Conservation (phyloP, 1,284 basidiomycete species). For the Rhodotorula glutinis region DNA sequence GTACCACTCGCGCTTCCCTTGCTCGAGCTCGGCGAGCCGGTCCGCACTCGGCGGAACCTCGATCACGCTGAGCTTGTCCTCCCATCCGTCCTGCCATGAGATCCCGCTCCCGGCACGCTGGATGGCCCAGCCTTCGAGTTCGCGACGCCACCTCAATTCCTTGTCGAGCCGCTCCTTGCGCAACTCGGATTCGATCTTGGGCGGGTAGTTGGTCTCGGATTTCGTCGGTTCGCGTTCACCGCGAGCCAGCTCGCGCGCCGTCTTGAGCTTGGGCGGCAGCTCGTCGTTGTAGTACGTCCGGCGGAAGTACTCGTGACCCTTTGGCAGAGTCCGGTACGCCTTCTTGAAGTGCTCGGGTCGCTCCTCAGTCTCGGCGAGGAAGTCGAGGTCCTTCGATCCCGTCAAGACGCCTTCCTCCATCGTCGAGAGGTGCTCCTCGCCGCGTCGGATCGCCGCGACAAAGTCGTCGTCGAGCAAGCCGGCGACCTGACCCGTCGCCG, state of each 20-base stretch:
- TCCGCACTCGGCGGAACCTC: conserved; percentile 13
- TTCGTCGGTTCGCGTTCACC: conserved; percentile 79
- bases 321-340: conserved; percentile 59
- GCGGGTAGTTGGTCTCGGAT: conserved; percentile 74
- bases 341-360: conserved; percentile 45
- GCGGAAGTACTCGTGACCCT: conserved; percentile 60
- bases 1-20: conserved; percentile 8
- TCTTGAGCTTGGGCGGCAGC: conserved; percentile 66
- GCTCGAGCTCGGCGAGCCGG: conserved; percentile 11
- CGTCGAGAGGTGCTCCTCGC: conserved; percentile 20
- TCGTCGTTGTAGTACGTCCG: conserved; percentile 66
- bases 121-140: conserved; percentile 44
- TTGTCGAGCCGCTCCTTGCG: conserved; percentile 42
- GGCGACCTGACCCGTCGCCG: conserved; percentile 11
- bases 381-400: conserved; percentile 35
- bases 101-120: conserved; percentile 39
- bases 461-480: conserved; percentile 29
- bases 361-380: conserved; percentile 34
- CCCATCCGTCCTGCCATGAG: conserved; percentile 39
- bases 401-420: conserved; percentile 38
- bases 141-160: conserved; percentile 42
- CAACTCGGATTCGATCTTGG: conserved; percentile 64
- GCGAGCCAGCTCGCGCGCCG: conserved; percentile 70
- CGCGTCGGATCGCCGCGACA: conserved; percentile 26
- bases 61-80: conserved; percentile 24